Percentiles rank a stretch among this genome's conserved stretches.
Evolutionary conservation across 768 basidiomycete species (phyloP).

Genomic region (Coprinellus aureogranulatus): DNA sequence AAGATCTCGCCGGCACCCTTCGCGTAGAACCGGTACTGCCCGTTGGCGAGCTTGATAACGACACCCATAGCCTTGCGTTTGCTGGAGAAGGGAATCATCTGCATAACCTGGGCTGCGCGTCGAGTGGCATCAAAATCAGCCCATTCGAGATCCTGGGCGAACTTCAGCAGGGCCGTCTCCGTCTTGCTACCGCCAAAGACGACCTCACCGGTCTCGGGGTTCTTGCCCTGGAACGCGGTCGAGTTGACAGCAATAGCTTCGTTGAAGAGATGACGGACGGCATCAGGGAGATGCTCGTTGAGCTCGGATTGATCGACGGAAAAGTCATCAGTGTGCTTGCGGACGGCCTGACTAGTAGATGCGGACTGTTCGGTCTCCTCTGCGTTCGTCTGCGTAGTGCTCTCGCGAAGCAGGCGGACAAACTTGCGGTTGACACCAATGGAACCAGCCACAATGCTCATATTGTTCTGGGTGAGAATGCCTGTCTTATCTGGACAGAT

Average conservation of each 20-base stretch:
- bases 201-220: slow-evolving; percentile 55
- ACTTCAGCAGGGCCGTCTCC: slow-evolving; percentile 85
- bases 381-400: slow-evolving; percentile 69
- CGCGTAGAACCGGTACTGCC: slow-evolving; percentile 66
- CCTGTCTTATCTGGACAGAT: slow-evolving; percentile 97
- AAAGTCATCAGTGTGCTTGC: slow-evolving; percentile 69
- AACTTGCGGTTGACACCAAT: slow-evolving; percentile 95
- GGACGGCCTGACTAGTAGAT: slow-evolving; percentile 23
- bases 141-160: slow-evolving; percentile 83
- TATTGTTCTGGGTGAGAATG: slow-evolving; percentile 90
- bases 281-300: slow-evolving; percentile 57
- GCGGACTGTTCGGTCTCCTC: slow-evolving; percentile 43
- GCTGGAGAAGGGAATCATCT: slow-evolving; percentile 93
- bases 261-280: slow-evolving; percentile 70
- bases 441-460: slow-evolving; percentile 96
- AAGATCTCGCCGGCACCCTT: slow-evolving; percentile 97
- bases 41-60: slow-evolving; percentile 61
- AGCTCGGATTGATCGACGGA: slow-evolving; percentile 79
- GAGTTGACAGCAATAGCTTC: slow-evolving; percentile 88
- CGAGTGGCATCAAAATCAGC: slow-evolving; percentile 64
- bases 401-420: slow-evolving; percentile 72
- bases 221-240: slow-evolving; percentile 86
- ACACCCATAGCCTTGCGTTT: slow-evolving; percentile 95
- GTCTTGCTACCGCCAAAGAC: slow-evolving; percentile 92
- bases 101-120: slow-evolving; percentile 58